Base-by-base conservation (phyloP, 768 basidiomycete genomes). In the Leccinum pellstonianum region DNA sequence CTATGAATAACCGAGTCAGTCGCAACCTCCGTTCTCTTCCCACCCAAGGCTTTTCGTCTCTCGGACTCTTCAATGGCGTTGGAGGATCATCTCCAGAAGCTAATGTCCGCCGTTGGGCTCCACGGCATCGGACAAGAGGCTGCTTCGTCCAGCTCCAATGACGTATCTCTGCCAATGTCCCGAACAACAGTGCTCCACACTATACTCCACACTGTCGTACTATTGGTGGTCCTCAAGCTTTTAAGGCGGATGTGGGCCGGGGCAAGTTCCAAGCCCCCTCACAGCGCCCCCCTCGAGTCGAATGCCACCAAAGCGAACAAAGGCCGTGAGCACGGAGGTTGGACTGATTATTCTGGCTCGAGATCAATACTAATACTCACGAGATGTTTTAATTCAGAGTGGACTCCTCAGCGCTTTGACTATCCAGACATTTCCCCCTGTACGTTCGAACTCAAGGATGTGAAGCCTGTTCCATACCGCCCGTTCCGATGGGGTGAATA, bases 401-500 rank as follows among this genome's bases (percentile, higher is more conserved):
- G 86, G 86, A 75, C 65, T 2, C 81, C 83, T 5, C 76, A 78
- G 12, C 46, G 65, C 31, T 87, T 87, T 65, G 63, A 68, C 12
- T 87, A 83, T 64, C 86, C 86, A 1, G 54, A 69, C 9, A 74
- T 87, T 33, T 73, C 76, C 9, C 74, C 83, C 4, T 76, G 76
- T 60, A 56, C 67, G 6, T 57, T 60, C 14, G 70, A 77, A 35
- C 73, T 84, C 57, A 70, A 68, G 21, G 75, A 82, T 23, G 73
- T 82, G 29, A 77, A 80, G 62, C 85, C 85, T 9, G 79, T 86
- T 25, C 82, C 83, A 5, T 88, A 88, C 65, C 76, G 86, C 17
- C 86, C 87, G 12, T 88, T 86, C 69, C 79, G 80, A 53, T 81
- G 80, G 77, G 86, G 86, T 10, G 73, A 79, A 58, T 87, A 86